phyloP scores from a whole-genome alignment of 1,284 basidiomycete species.

The Ustilago bromivora region DNA sequence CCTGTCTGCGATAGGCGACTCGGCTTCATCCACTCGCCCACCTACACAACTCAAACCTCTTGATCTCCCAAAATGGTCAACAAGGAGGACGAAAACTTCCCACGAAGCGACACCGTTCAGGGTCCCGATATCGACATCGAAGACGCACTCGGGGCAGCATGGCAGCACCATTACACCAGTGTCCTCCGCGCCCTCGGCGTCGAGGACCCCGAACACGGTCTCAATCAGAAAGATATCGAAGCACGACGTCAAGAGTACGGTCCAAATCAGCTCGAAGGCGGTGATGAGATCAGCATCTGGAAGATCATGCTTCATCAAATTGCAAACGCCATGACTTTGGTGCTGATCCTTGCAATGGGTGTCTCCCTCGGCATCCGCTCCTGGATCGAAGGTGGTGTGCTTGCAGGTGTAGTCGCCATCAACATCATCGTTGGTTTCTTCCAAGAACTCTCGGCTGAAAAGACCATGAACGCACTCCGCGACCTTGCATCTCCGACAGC shows the following conservation, averaged over 20 bases:
- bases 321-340: conserved; percentile 69
- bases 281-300: conserved; percentile 58
- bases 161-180: conserved; percentile 52
- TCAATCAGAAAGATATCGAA: conserved; percentile 52
- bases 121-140: conserved; percentile 48
- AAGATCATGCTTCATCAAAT: conserved; percentile 65
- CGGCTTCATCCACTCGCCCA: background rate
- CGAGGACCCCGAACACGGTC: conserved; percentile 53
- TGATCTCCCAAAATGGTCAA: conserved; percentile 32
- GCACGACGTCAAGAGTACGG: conserved; percentile 58
- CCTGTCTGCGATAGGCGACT: conserved; percentile 46
- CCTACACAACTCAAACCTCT: background rate
- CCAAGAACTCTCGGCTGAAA: conserved; percentile 75
- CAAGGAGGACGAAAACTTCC: conserved; percentile 44
- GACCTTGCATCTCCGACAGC: conserved; percentile 77
- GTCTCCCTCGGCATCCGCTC: conserved; percentile 75
- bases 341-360: conserved; percentile 75
- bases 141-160: conserved; percentile 34
- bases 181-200: conserved; percentile 48
- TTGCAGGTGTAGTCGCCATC: conserved; percentile 76
- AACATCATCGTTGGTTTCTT: conserved; percentile 73
- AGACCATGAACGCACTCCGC: conserved; percentile 75
- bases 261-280: conserved; percentile 63
- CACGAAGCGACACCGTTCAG: conserved; percentile 47
- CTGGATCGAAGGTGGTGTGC: conserved; percentile 78